Evolutionary conservation across 2,329 filamentous ascomycete genomes (phyloP).

Genomic region (Catunica adiposa): DNA sequence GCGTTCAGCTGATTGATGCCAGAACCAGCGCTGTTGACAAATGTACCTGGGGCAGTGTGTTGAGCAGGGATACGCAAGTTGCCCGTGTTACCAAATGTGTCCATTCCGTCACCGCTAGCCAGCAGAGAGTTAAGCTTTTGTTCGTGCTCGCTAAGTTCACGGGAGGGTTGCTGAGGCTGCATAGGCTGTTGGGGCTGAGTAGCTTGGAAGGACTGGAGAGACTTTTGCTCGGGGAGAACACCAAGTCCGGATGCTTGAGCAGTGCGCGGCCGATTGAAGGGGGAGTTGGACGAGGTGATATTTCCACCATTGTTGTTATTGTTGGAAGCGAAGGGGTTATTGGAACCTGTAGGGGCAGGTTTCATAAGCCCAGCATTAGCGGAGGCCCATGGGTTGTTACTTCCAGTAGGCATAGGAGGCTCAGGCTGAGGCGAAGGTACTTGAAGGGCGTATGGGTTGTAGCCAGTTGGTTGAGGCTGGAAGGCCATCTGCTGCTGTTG

Average conservation of each 20-base stretch:
- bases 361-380: slow-evolving; percentile 46
- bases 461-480: slow-evolving; percentile 36
- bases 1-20: slow-evolving; percentile 54
- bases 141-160: slow-evolving; percentile 44
- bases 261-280: slow-evolving; percentile 34
- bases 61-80: slow-evolving; percentile 89
- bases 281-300: slow-evolving; percentile 37
- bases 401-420: slow-evolving; percentile 54
- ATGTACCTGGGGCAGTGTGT: slow-evolving; percentile 88
- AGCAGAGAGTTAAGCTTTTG: slow-evolving; percentile 75
- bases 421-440: slow-evolving; percentile 33
- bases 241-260: slow-evolving; percentile 50
- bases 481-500: slow-evolving; percentile 25
- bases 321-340: slow-evolving; percentile 74
- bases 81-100: slow-evolving; percentile 95
- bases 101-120: slow-evolving; percentile 75
- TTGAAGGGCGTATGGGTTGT: slow-evolving; percentile 35
- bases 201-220: slow-evolving; percentile 39
- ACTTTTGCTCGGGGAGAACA: slow-evolving; percentile 70
- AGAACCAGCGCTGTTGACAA: slow-evolving; percentile 85
- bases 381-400: slow-evolving; percentile 85
- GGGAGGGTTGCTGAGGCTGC: slow-evolving; percentile 33
- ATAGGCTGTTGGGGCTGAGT: slow-evolving; percentile 28
- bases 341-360: slow-evolving; percentile 81
- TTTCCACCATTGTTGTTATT: background rate